Evolutionary conservation across 352 stramenopile species (phyloP).

Genomic region (Globisporangium okanoganense): DNA sequence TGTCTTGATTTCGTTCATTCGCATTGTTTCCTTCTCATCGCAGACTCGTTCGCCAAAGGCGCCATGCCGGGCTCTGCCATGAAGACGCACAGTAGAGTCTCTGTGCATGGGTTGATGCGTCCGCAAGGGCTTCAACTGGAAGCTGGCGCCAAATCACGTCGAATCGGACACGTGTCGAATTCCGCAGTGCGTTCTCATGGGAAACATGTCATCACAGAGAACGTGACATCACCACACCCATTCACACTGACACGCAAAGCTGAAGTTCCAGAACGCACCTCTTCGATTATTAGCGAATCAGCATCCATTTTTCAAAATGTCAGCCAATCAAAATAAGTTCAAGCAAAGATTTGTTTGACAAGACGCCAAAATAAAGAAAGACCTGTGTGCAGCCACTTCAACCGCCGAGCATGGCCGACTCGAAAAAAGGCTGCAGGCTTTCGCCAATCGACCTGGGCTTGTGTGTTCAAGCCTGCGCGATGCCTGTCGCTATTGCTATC

Average conservation of each 20-base stretch:
- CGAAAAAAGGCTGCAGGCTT: no score
- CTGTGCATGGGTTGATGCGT: no score
- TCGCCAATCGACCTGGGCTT: no score
- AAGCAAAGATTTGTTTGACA: not conserved
- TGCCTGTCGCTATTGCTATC: not conserved
- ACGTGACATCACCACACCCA: not conserved
- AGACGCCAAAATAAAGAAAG: not conserved
- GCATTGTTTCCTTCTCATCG: no score
- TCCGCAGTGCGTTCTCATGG: not conserved
- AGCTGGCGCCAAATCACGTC: not conserved
- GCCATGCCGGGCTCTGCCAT: no score
- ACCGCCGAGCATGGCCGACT: not conserved
- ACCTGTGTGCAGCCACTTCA: constrained; percentile 8
- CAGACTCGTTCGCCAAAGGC: no score
- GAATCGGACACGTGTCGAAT: not conserved
- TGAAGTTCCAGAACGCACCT: constrained; percentile 4
- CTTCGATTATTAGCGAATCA: constrained; percentile 12
- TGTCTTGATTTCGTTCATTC: no score
- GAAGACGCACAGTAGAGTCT: no score
- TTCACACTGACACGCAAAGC: constrained; percentile 4
- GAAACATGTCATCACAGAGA: not conserved
- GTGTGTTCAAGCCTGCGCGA: not conserved
- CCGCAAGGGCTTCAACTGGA: not conserved
- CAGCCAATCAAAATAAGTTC: not conserved
- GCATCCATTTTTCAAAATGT: not conserved